Evolutionary conservation across 2,329 filamentous ascomycete species (phyloP).

Genomic region (Emergomyces orientalis): DNA sequence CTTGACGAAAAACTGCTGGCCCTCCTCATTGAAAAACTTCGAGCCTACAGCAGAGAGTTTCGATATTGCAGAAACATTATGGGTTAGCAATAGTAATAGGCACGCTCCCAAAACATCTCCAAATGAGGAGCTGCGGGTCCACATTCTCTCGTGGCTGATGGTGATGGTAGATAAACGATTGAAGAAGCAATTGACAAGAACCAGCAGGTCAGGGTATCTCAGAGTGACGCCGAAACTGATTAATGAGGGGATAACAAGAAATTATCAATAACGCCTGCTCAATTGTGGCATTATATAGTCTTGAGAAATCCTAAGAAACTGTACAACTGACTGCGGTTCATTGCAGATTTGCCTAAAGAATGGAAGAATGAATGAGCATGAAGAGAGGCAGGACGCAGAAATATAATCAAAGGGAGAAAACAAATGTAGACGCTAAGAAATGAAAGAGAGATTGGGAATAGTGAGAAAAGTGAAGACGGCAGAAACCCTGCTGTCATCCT

Average conservation of each 20-base stretch:
- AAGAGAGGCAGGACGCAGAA: neutral
- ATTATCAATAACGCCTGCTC: neutral
- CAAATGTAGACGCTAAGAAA: neutral
- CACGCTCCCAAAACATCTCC: slow-evolving; percentile 14
- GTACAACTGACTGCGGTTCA: neutral
- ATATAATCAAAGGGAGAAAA: neutral
- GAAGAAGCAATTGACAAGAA: neutral
- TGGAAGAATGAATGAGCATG: neutral
- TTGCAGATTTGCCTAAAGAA: neutral
- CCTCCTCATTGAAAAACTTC: slow-evolving; percentile 78
- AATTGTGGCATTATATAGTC: neutral
- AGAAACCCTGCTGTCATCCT: neutral
- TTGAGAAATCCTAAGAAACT: neutral
- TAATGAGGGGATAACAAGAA: neutral
- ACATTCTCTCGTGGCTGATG: neutral
- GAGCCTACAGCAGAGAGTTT: slow-evolving; percentile 57
- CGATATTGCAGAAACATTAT: slow-evolving; percentile 37
- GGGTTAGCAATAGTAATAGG: slow-evolving; percentile 22
- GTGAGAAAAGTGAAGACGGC: neutral
- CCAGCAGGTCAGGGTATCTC: neutral
- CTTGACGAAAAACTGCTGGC: slow-evolving; percentile 76
- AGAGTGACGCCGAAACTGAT: neutral
- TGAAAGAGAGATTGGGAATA: neutral
- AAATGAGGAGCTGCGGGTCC: slow-evolving; percentile 3
- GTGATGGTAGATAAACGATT: neutral